A percentile compares a stretch with the other conserved stretches of the same genome.
These are phyloP conservation scores for Nicotiana rustica DNA, from an alignment of 305 asterid genomes.

Conservation along the genomic window DNA sequence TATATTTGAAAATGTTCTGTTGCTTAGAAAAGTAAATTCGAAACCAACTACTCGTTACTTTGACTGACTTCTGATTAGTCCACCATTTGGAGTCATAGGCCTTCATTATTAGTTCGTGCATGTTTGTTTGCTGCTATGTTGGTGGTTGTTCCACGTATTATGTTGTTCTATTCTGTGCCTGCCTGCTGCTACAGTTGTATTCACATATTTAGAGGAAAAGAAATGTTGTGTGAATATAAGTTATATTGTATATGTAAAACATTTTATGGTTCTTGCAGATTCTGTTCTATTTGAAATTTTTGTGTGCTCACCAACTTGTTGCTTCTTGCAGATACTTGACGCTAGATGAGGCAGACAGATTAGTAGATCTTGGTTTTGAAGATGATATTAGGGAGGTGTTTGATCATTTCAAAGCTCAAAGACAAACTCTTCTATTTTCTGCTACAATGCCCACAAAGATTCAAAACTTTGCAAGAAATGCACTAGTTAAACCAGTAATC, in stretches of 20 bases:
- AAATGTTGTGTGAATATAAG: background rate
- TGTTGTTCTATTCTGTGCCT: background rate
- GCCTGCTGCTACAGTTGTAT: background rate
- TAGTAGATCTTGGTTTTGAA: constrained; percentile 84
- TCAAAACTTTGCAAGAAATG: constrained; percentile 81
- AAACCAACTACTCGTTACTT: background rate
- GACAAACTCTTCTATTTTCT: constrained; percentile 87
- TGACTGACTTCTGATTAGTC: background rate
- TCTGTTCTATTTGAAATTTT: background rate
- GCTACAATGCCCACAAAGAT: constrained; percentile 96
- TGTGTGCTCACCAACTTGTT: constrained; percentile 26
- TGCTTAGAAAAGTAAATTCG: background rate
- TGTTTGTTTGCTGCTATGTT: background rate
- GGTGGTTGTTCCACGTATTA: background rate
- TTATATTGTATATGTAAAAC: background rate
- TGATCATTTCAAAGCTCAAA: constrained; percentile 89
- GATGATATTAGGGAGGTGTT: constrained; percentile 91
- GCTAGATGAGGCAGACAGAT: constrained; percentile 79
- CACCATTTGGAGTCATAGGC: constrained; percentile 1
- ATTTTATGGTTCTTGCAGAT: background rate
- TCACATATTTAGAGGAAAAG: background rate
- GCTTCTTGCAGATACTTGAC: constrained; percentile 61
- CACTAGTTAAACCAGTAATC: constrained; percentile 76
- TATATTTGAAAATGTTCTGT: background rate
- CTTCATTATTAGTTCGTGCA: background rate